Evolutionary conservation across 1,284 basidiomycete genomes (phyloP), one percentile per base, ranked within the genome.

Genomic region (Pisolithus thermaeus): DNA sequence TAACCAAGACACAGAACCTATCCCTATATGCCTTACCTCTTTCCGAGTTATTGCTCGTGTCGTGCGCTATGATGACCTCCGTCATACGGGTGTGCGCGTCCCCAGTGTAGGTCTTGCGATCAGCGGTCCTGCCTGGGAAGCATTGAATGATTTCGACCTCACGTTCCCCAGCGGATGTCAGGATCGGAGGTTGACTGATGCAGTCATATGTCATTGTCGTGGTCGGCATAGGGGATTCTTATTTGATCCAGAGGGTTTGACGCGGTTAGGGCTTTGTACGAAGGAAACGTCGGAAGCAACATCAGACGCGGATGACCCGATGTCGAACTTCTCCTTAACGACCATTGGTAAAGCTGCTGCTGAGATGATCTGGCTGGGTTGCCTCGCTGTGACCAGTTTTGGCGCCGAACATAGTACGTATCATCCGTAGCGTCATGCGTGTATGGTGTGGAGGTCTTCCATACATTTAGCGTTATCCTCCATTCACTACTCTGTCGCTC

Each of bases 331-430:
- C 54, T 54, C 49, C 49, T 70, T 87, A 55, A 91, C 84, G 7
- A 80, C 85, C 1, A 78, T 91, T 48, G 88, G 88, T 32, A 76
- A 79, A 54, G 85, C 89, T 3, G 84, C 81, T 22, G 74, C 88
- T 56, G 88, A 91, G 71, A 87, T 90, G 84, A 82, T 82, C 23
- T 91, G 87, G 85, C 72, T 87, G 43, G 89, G 87, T 9, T 83
- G 82, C 53, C 74, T 91, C 62, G 85, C 88, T 8, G 73, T 91
- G 53, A 84, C 82, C 53, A 86, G 83, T 56, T 89, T 88, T 61
- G 72, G 74, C 41, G 49, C 46, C 11, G 67, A 52, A 62, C 23
- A 32, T 38, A 23, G 37, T 43, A 22, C 37, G n/a, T 39, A 39
- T 41, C 22, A 5, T 43, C 22, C 41, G 28, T 41, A n/a, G 8